Percentiles rank a stretch among this genome's conserved stretches.
phyloP scores from a whole-genome alignment of 768 basidiomycete genomes.

The Agrocybe praecox region DNA sequence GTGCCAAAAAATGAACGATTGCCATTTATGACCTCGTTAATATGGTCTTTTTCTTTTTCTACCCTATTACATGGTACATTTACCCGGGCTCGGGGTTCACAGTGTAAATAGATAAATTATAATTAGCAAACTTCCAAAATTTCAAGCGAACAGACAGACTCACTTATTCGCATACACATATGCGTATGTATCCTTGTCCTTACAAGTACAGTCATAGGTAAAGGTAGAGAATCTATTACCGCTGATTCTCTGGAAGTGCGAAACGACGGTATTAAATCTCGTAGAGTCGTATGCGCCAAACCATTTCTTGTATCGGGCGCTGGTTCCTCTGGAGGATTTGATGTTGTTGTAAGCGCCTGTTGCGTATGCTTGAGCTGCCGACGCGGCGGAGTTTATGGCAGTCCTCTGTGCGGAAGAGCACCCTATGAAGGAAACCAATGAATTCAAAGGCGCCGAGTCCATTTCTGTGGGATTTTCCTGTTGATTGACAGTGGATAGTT shows the following conservation, averaged over 20 bases:
- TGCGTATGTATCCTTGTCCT: constrained; percentile 33
- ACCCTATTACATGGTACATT: no score
- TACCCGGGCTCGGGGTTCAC: no score
- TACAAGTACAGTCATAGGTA: constrained; percentile 42
- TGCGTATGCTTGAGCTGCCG: constrained; percentile 42
- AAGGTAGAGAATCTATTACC: constrained; percentile 30
- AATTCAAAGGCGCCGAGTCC: constrained; percentile 18
- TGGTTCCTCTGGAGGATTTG: constrained; percentile 31
- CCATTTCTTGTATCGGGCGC: constrained; percentile 50
- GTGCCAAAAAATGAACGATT: no score
- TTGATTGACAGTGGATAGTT: constrained; percentile 24
- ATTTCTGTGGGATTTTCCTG: background rate
- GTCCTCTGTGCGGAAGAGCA: constrained; percentile 40
- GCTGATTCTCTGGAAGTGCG: constrained; percentile 40
- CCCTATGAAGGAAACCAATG: constrained; percentile 37
- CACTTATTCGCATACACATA: constrained; percentile 24
- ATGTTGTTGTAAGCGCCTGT: constrained; percentile 34
- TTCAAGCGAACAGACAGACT: background rate
- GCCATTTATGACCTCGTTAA: no score
- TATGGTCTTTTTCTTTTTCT: no score
- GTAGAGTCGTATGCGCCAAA: constrained; percentile 45
- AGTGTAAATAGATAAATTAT: no score
- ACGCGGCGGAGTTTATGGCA: constrained; percentile 36
- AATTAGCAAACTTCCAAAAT: no score
- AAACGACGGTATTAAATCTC: constrained; percentile 36